Conservation (phyloP, 2,329 filamentous ascomycete species). For the Claviceps quebecensis region DNA sequence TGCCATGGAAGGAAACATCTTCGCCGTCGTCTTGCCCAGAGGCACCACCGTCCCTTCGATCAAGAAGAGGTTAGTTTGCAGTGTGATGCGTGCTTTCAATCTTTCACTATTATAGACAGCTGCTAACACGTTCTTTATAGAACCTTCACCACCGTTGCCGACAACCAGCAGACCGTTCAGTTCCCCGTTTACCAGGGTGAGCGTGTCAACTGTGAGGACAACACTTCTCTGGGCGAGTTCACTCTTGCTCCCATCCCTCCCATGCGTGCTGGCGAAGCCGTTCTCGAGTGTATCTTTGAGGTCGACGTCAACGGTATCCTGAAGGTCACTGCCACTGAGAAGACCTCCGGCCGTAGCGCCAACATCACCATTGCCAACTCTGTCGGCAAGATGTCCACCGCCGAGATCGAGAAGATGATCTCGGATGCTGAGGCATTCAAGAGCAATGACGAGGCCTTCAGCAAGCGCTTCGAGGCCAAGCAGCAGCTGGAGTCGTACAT, state of each 20-base stretch:
- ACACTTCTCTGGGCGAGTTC: slow-evolving; percentile 96
- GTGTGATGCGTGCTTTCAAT: not conserved
- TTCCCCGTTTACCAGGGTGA: slow-evolving; percentile 96
- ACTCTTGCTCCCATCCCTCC: slow-evolving; percentile 78
- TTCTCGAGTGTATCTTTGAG: slow-evolving; percentile 96
- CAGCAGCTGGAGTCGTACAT: slow-evolving; percentile 99
- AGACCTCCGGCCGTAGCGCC: slow-evolving; percentile 91
- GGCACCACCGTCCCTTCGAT: slow-evolving; percentile 42
- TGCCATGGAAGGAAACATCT: slow-evolving; percentile 99
- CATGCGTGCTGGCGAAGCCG: slow-evolving; percentile 88
- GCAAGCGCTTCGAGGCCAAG: slow-evolving; percentile 97
- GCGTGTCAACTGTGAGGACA: slow-evolving; percentile 95
- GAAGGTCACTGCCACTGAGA: slow-evolving; percentile 98
- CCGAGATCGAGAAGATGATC: slow-evolving; percentile 97
- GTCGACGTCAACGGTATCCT: slow-evolving; percentile 99
- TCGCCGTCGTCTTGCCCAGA: slow-evolving; percentile 76
- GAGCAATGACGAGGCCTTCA: slow-evolving; percentile 93
- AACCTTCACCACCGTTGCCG: slow-evolving; percentile 78
- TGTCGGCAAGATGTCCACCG: slow-evolving; percentile 88
- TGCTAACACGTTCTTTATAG: slow-evolving; percentile 3
- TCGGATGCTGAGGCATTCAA: slow-evolving; percentile 97
- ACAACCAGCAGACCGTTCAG: slow-evolving; percentile 53
- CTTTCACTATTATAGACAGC: too few species aligned
- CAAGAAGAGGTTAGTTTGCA: slow-evolving; percentile 48
- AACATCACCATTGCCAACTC: slow-evolving; percentile 99